Conservation (phyloP, 2,329 filamentous ascomycete genomes). For the Ophiostoma pallidulum region DNA sequence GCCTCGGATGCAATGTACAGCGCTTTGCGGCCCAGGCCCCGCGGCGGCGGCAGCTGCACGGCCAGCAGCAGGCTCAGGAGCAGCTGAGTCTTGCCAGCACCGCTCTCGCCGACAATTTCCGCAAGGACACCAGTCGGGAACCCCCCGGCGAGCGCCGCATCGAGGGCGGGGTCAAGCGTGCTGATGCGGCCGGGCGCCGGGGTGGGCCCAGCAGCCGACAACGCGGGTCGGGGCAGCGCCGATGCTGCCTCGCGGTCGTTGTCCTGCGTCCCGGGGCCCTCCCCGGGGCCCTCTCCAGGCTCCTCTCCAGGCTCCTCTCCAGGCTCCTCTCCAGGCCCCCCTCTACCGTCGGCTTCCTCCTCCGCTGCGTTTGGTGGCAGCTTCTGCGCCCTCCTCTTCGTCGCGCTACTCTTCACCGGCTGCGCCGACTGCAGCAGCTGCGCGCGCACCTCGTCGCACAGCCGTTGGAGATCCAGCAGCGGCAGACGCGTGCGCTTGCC, state of each 20-base stretch:
- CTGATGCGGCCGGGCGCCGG: constrained; percentile 48
- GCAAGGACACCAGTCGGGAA: constrained; percentile 73
- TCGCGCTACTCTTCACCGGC: background rate
- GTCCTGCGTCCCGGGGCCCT: too few relatives aligned
- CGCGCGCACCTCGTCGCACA: constrained; percentile 34
- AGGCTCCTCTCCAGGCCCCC: too few relatives aligned
- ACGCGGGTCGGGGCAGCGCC: too few relatives aligned
- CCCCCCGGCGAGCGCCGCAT: constrained; percentile 68
- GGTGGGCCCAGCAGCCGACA: too few relatives aligned
- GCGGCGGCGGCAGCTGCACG: constrained; percentile 67
- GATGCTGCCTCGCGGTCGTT: background rate
- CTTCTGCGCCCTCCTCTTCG: background rate
- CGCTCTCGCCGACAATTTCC: constrained; percentile 88
- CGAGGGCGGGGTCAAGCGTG: constrained; percentile 66
- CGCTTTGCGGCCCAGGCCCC: constrained; percentile 61
- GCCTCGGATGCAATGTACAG: constrained; percentile 94
- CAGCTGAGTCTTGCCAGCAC: constrained; percentile 90
- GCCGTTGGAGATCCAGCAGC: constrained; percentile 65
- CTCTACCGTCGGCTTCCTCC: too few relatives aligned
- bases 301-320: too few relatives aligned
- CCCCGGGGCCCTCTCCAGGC: too few relatives aligned
- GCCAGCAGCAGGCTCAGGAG: constrained; percentile 77
- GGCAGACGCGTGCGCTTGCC: constrained; percentile 79
- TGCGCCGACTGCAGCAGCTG: constrained; percentile 13
- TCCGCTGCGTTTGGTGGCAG: too few relatives aligned